Base-by-base conservation (phyloP, 441 rosid species). In the Metrosideros polymorpha region DNA sequence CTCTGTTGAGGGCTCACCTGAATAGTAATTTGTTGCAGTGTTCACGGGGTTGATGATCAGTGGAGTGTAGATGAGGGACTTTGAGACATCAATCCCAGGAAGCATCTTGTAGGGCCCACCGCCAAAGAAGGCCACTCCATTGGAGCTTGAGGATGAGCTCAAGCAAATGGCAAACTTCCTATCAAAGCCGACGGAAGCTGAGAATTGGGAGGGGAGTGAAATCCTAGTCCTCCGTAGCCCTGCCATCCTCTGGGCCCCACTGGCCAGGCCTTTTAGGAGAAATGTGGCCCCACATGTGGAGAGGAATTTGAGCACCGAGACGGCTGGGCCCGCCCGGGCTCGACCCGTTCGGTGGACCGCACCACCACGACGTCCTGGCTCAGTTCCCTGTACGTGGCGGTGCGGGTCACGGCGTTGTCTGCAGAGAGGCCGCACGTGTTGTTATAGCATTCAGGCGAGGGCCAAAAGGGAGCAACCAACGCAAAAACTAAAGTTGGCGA, bases 111-210 rank as follows among this genome's bases (percentile, higher is more conserved):
- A 89, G 7, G 91, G 91, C 6, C 88, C 90, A 6, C 84, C 82
- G 2, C 91, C 91, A 29, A 90, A 90, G 79, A 91, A 84, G 35
- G 88, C 56, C 12, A 87, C 91, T 17, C 93, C 91, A 0, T 79
- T 87, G 9, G 89, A 35, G 4, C 75, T 87, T n/a, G 83, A 35
- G 5, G 93, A 82, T 18, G 91, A 76, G 43, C 86, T 87, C 85
- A 93, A 85, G 83, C 93, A 93, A 50, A 93, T 49, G 14, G 92
- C 85, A 54, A 92, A 91, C 43, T 90, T 92, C n/a, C 82, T 91
- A 5, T 43, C 12, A 22, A 91, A 86, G 84, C 89, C 82, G 39
- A 93, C 89, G 47, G 88, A 86, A 9, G 88, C 54, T 4, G 90
- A 86, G 83, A 91, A 86, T 9, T 88, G 92, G 5, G 85, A 57